Evolutionary conservation across 2,329 filamentous ascomycete genomes (phyloP).

Genomic region (Aspergillus tamarii): DNA sequence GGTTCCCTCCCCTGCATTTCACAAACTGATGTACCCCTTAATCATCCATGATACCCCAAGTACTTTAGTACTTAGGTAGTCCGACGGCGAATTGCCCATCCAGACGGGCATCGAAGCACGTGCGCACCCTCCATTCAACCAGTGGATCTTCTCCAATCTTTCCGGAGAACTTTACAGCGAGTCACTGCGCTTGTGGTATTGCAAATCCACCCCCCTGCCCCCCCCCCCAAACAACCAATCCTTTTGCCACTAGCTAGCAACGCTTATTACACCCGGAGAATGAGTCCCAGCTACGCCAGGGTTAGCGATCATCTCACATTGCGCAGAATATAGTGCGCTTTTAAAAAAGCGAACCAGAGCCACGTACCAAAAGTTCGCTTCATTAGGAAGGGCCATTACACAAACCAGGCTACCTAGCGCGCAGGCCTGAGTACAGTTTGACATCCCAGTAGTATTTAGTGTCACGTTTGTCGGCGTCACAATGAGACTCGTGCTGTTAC

Average conservation of each 20-base stretch:
- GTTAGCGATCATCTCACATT: conserved; percentile 1
- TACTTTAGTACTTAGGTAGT: background rate
- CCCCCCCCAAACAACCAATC: no score
- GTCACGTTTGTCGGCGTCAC: background rate
- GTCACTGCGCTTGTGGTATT: conserved; percentile 9
- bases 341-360: background rate
- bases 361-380: conserved; percentile 32
- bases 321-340: background rate
- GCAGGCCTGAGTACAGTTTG: conserved; percentile 27
- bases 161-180: background rate
- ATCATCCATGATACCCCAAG: background rate
- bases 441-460: background rate
- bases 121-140: conserved; percentile 9
- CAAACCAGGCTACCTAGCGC: conserved; percentile 29
- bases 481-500: background rate
- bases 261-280: conserved; percentile 24
- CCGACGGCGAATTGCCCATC: background rate
- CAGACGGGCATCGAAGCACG: conserved; percentile 21
- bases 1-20: background rate
- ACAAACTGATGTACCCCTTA: background rate
- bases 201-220: background rate
- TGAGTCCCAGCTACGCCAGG: conserved; percentile 18
- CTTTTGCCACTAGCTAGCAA: conserved; percentile 16
- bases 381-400: conserved; percentile 27
- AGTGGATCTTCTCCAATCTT: conserved; percentile 12